Evolutionary conservation across 2,329 filamentous ascomycete species (phyloP).

Genomic region (Macrophomina phaseolina): DNA sequence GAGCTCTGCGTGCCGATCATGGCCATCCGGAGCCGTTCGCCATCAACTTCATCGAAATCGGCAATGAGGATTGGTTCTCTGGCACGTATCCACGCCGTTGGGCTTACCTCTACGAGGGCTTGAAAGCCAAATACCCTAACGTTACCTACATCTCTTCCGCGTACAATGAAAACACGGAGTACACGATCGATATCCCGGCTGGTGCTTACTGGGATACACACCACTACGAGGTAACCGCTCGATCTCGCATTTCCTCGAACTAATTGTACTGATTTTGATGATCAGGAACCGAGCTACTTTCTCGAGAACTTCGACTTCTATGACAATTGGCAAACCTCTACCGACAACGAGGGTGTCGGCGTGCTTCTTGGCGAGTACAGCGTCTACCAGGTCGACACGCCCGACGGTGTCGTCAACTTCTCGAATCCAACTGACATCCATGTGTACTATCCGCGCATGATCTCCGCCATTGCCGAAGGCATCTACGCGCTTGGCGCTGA

Average conservation of each 20-base stretch:
- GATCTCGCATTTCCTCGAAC: neutral
- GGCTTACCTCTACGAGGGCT: slow-evolving; percentile 41
- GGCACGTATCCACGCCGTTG: slow-evolving; percentile 42
- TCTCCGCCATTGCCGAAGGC: slow-evolving; percentile 38
- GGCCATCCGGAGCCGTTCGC: slow-evolving; percentile 45
- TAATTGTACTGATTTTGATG: neutral
- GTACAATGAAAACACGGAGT: slow-evolving; percentile 35
- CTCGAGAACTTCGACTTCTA: slow-evolving; percentile 34
- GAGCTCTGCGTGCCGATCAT: slow-evolving; percentile 42
- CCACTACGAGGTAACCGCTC: slow-evolving; percentile 39
- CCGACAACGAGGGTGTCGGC: slow-evolving; percentile 32
- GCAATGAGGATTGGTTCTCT: slow-evolving; percentile 47
- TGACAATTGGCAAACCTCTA: slow-evolving; percentile 34
- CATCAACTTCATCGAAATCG: slow-evolving; percentile 47
- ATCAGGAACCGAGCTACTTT: slow-evolving; percentile 45
- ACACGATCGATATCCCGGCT: slow-evolving; percentile 45
- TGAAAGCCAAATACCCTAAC: slow-evolving; percentile 42
- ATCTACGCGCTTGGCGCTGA: slow-evolving; percentile 39
- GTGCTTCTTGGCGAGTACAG: slow-evolving; percentile 35
- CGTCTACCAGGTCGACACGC: slow-evolving; percentile 39
- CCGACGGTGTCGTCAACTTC: slow-evolving; percentile 33
- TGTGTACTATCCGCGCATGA: slow-evolving; percentile 37
- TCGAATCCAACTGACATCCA: slow-evolving; percentile 29
- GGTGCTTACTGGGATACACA: slow-evolving; percentile 49
- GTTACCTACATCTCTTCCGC: slow-evolving; percentile 42